Percentiles rank a stretch among this genome's conserved stretches.
phyloP scores from a whole-genome alignment of 228 moss, liverwort and hornwort genomes.

The Sphagnum fallax region DNA sequence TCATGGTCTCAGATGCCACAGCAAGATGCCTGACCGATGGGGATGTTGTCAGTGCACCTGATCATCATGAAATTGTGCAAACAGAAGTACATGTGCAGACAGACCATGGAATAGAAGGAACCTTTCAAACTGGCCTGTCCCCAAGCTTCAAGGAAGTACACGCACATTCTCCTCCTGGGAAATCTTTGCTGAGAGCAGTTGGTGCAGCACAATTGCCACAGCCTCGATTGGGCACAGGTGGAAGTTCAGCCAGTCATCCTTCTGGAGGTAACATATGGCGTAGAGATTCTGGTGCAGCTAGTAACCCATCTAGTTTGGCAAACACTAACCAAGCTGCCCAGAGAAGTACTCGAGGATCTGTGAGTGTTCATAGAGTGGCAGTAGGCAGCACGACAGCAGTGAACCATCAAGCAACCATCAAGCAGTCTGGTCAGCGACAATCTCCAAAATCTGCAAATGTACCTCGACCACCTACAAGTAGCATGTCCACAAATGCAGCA shows the following conservation, averaged over 20 bases:
- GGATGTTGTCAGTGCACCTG: too few species aligned
- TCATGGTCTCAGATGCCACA: too few species aligned
- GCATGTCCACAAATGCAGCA: too few species aligned
- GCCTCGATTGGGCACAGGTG: slow-evolving; percentile 3
- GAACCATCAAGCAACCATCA: too few species aligned
- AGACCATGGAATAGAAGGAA: too few species aligned
- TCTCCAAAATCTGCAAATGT: too few species aligned
- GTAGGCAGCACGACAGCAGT: too few species aligned
- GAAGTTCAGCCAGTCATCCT: slow-evolving; percentile 9
- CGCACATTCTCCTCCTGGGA: slow-evolving; percentile 1
- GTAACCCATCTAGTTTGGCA: slow-evolving; percentile 3
- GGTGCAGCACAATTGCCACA: not conserved
- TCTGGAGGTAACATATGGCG: slow-evolving; percentile 50
- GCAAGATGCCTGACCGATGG: too few species aligned
- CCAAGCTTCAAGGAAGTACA: slow-evolving; percentile 5
- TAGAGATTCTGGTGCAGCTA: slow-evolving; percentile 26
- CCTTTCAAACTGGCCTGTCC: not conserved
- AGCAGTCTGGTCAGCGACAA: too few species aligned
- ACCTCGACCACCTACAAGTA: too few species aligned
- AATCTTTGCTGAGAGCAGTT: slow-evolving; percentile 1
- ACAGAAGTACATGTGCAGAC: too few species aligned
- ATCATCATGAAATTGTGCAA: too few species aligned
- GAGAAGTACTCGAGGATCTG: not conserved
- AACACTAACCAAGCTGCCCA: slow-evolving; percentile 3
- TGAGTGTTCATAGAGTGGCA: slow-evolving; percentile 1